A percentile compares a stretch with the other conserved stretches of the same genome.
phyloP scores from a whole-genome alignment of 805 yeast species.

The Saturnispora mendoncae region DNA sequence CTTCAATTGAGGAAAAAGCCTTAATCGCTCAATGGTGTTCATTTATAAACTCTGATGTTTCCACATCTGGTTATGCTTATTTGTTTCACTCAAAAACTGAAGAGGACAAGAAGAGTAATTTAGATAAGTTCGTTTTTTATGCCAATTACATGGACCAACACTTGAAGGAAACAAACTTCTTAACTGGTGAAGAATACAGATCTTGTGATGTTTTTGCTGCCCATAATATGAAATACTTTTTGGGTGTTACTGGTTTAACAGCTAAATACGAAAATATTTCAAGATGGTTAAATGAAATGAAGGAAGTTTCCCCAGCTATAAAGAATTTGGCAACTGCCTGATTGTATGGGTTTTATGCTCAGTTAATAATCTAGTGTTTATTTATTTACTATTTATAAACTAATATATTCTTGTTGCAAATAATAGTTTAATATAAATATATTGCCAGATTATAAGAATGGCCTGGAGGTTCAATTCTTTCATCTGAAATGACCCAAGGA shows the following conservation, averaged over 20 bases:
- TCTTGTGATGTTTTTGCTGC: conserved; percentile 9
- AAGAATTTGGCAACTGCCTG: not conserved
- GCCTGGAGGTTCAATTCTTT: too few species aligned
- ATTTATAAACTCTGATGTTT: conserved; percentile 51
- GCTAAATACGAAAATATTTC: not conserved
- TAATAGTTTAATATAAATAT: too few species aligned
- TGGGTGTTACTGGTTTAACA: not conserved
- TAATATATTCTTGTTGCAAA: too few species aligned
- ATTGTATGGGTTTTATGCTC: too few species aligned
- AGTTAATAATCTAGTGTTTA: too few species aligned
- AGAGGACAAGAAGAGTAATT: conserved; percentile 2
- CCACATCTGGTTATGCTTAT: not conserved
- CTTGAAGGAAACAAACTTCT: conserved; percentile 5
- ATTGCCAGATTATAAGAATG: too few species aligned
- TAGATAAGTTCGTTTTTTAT: not conserved
- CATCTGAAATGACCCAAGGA: too few species aligned
- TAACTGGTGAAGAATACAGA: conserved; percentile 7
- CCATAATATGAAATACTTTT: not conserved
- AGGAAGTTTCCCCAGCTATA: not conserved
- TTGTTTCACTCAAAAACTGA: conserved; percentile 7
- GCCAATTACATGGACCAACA: conserved; percentile 5
- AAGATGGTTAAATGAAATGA: conserved; percentile 3
- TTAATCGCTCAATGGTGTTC: conserved; percentile 69
- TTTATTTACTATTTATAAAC: too few species aligned
- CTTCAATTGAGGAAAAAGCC: conserved; percentile 50